A percentile compares a stretch with the other conserved stretches of the same genome.
phyloP scores from a whole-genome alignment of 1,139 yeast species.

The Magnusiomyces fungicola region DNA sequence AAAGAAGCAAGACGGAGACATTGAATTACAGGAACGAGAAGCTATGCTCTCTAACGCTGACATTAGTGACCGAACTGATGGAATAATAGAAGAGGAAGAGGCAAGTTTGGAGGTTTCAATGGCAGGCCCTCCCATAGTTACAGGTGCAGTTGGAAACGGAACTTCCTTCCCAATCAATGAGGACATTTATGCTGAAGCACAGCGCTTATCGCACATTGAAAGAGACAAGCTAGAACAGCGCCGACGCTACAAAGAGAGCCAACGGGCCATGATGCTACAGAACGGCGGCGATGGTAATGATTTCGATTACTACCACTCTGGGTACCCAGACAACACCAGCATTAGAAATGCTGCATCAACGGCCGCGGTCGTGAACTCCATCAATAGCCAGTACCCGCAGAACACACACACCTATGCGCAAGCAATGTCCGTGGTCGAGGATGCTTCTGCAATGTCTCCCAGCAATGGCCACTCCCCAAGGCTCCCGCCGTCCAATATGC shows the following conservation, averaged over 20 bases:
- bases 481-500: background rate
- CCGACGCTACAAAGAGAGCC: slow-evolving; percentile 7
- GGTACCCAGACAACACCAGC: background rate
- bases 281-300: background rate
- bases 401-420: background rate
- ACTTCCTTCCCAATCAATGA: slow-evolving; percentile 12
- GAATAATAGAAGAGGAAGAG: background rate
- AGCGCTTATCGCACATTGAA: slow-evolving; percentile 5
- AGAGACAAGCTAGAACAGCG: slow-evolving; percentile 5
- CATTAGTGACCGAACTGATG: background rate
- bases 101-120: too few species aligned
- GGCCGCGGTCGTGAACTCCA: background rate
- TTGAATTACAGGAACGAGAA: background rate
- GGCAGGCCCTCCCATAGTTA: background rate
- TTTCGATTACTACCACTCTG: background rate
- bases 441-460: background rate
- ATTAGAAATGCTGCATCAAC: background rate
- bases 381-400: background rate
- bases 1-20: background rate
- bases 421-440: background rate
- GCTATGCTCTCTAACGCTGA: too few species aligned
- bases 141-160: slow-evolving; percentile 10
- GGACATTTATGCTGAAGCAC: slow-evolving; percentile 6
- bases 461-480: background rate
- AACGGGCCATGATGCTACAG: background rate